phyloP scores from a whole-genome alignment of 2,329 filamentous ascomycete species.

The Magnaporthiopsis poae region DNA sequence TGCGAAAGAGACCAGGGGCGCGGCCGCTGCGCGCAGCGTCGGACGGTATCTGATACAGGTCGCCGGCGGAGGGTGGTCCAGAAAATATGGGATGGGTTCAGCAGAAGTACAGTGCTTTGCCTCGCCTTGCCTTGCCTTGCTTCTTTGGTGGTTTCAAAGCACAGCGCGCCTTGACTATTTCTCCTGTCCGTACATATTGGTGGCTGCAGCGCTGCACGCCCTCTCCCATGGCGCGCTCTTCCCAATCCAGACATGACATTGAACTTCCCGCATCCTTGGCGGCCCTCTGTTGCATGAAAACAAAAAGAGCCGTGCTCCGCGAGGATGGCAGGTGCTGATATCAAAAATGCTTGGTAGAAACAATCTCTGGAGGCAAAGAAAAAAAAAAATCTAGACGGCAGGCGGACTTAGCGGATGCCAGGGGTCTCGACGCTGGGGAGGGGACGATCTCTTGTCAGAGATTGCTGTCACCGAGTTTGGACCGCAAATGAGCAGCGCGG shows the following conservation, averaged over 20 bases:
- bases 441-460: not conserved
- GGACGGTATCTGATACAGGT: not conserved
- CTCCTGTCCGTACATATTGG: not conserved
- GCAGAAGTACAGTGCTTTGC: not conserved
- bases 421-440: not conserved
- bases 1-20: not conserved
- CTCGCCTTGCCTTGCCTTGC: not conserved
- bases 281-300: no score
- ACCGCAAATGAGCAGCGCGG: not conserved
- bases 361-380: not conserved
- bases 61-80: not conserved
- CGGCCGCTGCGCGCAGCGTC: not conserved
- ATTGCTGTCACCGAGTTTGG: not conserved
- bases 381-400: no score
- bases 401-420: not conserved
- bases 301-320: no score
- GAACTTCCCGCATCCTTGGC: no score
- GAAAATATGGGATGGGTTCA: not conserved
- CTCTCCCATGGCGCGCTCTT: no score
- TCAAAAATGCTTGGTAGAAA: not conserved
- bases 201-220: not conserved
- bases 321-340: no score
- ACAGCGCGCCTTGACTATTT: no score
- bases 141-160: not conserved
- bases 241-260: no score